Conservation (phyloP, 371 early-diverging fungal genomes). For the Syncephalastrum monosporum region DNA sequence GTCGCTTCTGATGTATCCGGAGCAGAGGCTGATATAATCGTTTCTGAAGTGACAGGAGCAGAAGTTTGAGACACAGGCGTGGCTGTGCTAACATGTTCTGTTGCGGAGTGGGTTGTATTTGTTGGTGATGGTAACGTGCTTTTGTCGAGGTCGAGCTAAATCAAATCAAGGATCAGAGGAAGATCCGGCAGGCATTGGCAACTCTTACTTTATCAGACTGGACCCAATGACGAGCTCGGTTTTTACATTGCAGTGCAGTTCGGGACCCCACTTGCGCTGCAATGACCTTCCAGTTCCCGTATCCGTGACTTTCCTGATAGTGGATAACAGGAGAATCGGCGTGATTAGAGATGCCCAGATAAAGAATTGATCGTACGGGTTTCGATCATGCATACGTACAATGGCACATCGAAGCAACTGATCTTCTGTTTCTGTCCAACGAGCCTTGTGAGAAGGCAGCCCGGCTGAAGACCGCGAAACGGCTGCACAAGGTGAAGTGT, state of each 20-base stretch:
- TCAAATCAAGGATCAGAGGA: no score
- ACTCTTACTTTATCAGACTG: slow-evolving; percentile 46
- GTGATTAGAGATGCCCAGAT: background rate
- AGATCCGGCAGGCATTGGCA: no score
- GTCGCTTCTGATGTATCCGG: no score
- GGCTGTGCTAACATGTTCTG: no score
- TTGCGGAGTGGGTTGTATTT: no score
- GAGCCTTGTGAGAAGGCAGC: slow-evolving; percentile 64
- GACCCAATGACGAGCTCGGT: slow-evolving; percentile 63
- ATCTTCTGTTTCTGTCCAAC: slow-evolving; percentile 54
- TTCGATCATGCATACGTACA: slow-evolving; percentile 30
- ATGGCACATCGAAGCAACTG: slow-evolving; percentile 38
- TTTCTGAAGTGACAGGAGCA: slow-evolving; percentile 9
- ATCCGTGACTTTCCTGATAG: slow-evolving; percentile 52
- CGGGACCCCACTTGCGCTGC: slow-evolving; percentile 54
- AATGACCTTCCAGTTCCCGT: slow-evolving; percentile 68
- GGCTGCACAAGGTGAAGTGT: background rate
- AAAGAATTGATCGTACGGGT: background rate
- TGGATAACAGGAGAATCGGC: background rate
- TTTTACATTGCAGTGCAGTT: slow-evolving; percentile 67
- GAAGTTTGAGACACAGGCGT: background rate
- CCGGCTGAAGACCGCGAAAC: slow-evolving; percentile 46
- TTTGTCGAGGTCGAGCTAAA: no score
- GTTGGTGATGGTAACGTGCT: no score
- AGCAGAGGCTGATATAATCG: background rate